A percentile compares a stretch with the other conserved stretches of the same genome.
Conservation (phyloP, 345 rosid species). For the Dovyalis caffra region DNA sequence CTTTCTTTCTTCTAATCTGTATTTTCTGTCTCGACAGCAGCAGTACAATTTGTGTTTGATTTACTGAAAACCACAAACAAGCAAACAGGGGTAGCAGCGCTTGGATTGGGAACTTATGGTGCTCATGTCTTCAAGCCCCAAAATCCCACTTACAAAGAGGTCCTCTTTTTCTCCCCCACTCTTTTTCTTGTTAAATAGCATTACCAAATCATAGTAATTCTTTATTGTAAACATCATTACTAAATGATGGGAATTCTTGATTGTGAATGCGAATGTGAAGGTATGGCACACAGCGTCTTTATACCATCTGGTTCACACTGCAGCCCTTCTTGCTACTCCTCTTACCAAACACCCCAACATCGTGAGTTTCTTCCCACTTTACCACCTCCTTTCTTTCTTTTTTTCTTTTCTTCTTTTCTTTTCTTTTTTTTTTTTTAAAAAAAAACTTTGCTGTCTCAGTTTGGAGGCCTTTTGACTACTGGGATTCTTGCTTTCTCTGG, state of each 20-base stretch:
- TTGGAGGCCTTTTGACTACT: slow-evolving; percentile 85
- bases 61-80: background rate
- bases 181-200: background rate
- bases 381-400: background rate
- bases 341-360: slow-evolving; percentile 59
- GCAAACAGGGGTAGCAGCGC: slow-evolving; percentile 70
- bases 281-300: slow-evolving; percentile 96
- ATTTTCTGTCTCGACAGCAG: too few species aligned
- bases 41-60: background rate
- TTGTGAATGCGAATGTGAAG: slow-evolving; percentile 32
- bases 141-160: slow-evolving; percentile 79
- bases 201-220: background rate
- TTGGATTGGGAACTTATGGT: slow-evolving; percentile 91
- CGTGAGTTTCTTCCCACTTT: slow-evolving; percentile 38
- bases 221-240: background rate
- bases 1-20: background rate
- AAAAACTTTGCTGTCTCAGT: slow-evolving; percentile 42
- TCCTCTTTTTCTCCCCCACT: slow-evolving; percentile 12
- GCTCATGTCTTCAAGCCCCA: slow-evolving; percentile 79
- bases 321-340: slow-evolving; percentile 83
- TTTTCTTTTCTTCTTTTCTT: background rate
- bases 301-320: slow-evolving; percentile 91
- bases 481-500: slow-evolving; percentile 86
- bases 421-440: background rate
- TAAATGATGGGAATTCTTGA: background rate